Percentiles rank a stretch among this genome's conserved stretches.
Conservation (phyloP, 306 rosid genomes). For the Parietaria judaica region DNA sequence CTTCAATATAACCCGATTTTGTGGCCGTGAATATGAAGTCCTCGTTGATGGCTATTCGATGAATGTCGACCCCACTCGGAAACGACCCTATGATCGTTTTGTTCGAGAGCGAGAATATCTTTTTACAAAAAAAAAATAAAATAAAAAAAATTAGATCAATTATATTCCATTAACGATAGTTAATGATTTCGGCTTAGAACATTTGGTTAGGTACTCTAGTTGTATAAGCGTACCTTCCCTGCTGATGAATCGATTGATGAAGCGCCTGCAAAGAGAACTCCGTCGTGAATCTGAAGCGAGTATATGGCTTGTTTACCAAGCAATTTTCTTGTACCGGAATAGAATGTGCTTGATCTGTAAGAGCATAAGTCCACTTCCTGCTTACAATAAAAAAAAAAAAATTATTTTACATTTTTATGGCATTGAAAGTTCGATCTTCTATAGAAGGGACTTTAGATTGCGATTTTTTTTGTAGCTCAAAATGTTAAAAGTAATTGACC, state of each 20-base stretch:
- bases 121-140: conserved; percentile 1
- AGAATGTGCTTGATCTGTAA: conserved; percentile 50
- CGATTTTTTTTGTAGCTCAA: too few species aligned
- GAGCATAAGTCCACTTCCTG: conserved; percentile 81
- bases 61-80: conserved; percentile 60
- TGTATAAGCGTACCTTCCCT: conserved; percentile 49
- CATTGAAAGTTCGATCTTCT: too few species aligned
- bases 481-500: too few species aligned
- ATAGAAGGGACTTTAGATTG: too few species aligned
- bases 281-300: conserved; percentile 62
- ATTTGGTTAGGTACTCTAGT: background rate
- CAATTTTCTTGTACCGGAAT: conserved; percentile 68
- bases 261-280: conserved; percentile 54
- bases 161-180: background rate
- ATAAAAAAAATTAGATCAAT: conserved; percentile 5
- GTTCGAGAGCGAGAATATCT: conserved; percentile 56
- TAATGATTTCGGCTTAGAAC: background rate
- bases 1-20: conserved; percentile 66
- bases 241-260: conserved; percentile 67
- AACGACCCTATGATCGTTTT: conserved; percentile 63
- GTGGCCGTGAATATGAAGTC: conserved; percentile 71
- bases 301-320: conserved; percentile 71
- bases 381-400: conserved; percentile 10
- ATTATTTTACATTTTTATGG: background rate
- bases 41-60: conserved; percentile 51